Conservation (phyloP, 257 asterid genomes). For the Coffea canephora region DNA sequence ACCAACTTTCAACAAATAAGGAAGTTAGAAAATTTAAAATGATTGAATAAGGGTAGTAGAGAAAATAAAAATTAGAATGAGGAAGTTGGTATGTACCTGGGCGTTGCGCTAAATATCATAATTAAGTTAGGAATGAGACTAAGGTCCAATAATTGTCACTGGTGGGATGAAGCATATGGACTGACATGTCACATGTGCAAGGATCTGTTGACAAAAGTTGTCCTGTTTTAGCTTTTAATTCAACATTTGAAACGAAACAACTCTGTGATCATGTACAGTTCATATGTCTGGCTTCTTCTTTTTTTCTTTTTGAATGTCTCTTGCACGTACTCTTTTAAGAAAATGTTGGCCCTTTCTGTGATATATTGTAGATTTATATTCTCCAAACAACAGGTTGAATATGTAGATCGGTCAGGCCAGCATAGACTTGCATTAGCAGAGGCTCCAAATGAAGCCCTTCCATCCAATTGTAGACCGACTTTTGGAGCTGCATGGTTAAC, state of each 20-base stretch:
- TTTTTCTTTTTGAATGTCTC: neutral
- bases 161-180: neutral
- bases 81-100: neutral
- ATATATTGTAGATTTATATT: slow-evolving; percentile 1
- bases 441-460: slow-evolving; percentile 97
- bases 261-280: neutral
- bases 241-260: neutral
- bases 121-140: neutral
- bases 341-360: neutral
- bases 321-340: neutral
- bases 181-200: neutral
- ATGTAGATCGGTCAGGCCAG: slow-evolving; percentile 85
- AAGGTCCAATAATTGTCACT: neutral
- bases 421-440: slow-evolving; percentile 73
- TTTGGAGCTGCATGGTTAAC: slow-evolving; percentile 92
- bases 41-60: neutral
- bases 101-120: neutral
- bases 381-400: slow-evolving; percentile 60
- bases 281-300: neutral
- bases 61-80: neutral
- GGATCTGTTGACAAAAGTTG: neutral
- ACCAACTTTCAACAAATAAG: neutral
- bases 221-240: neutral
- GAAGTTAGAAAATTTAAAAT: neutral
- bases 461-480: slow-evolving; percentile 78